Conservation (phyloP, 371 early-diverging fungal species). For the Coemansia sp. region DNA sequence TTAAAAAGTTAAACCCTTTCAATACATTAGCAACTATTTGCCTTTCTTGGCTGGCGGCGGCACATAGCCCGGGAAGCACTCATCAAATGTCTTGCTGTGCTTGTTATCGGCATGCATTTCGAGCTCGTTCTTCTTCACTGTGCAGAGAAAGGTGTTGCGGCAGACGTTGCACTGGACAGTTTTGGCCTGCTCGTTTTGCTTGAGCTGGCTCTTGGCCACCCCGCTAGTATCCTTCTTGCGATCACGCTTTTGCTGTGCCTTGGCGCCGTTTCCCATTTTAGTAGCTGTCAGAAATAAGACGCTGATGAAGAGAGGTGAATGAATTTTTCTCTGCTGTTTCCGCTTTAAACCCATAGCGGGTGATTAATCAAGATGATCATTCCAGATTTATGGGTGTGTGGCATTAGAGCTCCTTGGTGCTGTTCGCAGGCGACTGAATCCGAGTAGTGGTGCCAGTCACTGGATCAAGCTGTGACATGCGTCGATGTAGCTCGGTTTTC, state of each 20-base stretch:
- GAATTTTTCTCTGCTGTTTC: no score
- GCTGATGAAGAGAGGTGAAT: no score
- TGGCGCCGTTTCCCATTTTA: conserved; percentile 23
- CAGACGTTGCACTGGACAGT: conserved; percentile 76
- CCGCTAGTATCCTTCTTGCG: conserved; percentile 64
- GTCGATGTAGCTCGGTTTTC: background rate
- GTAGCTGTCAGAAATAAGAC: background rate
- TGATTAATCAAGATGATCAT: no score
- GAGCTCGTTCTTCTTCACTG: conserved; percentile 71
- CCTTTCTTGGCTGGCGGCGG: background rate
- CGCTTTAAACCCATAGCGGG: no score
- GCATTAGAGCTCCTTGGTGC: no score
- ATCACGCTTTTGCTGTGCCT: conserved; percentile 58
- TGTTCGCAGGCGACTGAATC: no score
- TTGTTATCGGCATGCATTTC: conserved; percentile 76
- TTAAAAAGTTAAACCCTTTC: background rate
- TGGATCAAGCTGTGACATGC: background rate
- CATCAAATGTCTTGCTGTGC: conserved; percentile 74
- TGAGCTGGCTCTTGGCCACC: conserved; percentile 69
- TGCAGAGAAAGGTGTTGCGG: conserved; percentile 82
- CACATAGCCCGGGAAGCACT: conserved; percentile 71
- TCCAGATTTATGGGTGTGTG: no score
- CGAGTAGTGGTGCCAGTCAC: no score
- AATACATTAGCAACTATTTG: background rate
- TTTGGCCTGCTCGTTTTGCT: conserved; percentile 80